These are phyloP conservation scores for Clausena lansium DNA, from an alignment of 345 rosid genomes.

Conservation along the genomic window DNA sequence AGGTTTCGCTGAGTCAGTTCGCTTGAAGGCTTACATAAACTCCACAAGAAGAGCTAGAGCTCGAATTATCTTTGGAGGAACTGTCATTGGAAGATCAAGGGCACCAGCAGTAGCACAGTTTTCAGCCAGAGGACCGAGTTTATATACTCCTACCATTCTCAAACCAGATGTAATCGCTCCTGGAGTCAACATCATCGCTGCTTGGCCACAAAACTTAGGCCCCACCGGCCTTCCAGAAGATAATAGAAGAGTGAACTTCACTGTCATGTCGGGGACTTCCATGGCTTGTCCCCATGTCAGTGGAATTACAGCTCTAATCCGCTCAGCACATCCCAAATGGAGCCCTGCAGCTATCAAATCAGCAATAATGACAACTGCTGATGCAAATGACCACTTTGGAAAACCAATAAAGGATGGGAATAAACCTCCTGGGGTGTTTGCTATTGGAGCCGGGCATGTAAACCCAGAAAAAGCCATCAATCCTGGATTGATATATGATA, in stretches of 20 bases:
- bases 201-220: constrained; percentile 95
- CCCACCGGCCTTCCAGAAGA: constrained; percentile 81
- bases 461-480: constrained; percentile 70
- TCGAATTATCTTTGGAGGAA: constrained; percentile 64
- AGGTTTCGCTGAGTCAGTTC: constrained; percentile 54
- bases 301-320: constrained; percentile 75
- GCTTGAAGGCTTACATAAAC: constrained; percentile 68
- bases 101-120: constrained; percentile 88
- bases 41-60: constrained; percentile 59
- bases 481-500: constrained; percentile 83
- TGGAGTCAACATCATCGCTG: constrained; percentile 94
- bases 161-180: constrained; percentile 94
- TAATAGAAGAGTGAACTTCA: constrained; percentile 81
- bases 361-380: constrained; percentile 91
- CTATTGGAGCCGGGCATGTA: constrained; percentile 88
- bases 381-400: constrained; percentile 56
- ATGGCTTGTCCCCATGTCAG: constrained; percentile 97
- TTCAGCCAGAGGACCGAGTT: constrained; percentile 91
- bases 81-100: constrained; percentile 60
- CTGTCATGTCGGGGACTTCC: constrained; percentile 95
- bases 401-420: constrained; percentile 70
- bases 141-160: constrained; percentile 63
- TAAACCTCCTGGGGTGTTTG: constrained; percentile 55
- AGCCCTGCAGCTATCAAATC: constrained; percentile 86
- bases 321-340: constrained; percentile 71